A percentile compares a stretch with the other conserved stretches of the same genome.
phyloP scores from a whole-genome alignment of 1,284 basidiomycete species.

The Rhodofomes roseus region DNA sequence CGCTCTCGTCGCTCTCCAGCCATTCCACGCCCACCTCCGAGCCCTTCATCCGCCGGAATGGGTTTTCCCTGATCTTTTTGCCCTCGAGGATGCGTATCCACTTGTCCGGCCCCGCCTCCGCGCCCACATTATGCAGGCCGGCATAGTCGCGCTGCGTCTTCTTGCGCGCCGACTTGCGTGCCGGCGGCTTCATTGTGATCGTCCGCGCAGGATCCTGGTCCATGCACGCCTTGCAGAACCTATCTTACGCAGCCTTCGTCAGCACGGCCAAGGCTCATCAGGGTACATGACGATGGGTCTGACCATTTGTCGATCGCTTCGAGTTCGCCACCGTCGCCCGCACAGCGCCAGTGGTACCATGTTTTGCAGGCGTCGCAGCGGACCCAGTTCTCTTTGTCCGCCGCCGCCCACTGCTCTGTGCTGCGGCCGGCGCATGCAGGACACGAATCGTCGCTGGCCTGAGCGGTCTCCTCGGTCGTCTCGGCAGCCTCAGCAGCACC shows the following conservation, averaged over 20 bases:
- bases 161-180: slow-evolving; percentile 76
- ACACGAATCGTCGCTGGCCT: slow-evolving; percentile 19
- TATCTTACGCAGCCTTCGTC: slow-evolving; percentile 23
- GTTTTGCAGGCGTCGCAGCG: slow-evolving; percentile 72
- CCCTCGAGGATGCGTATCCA: slow-evolving; percentile 68
- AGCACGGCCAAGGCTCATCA: background rate
- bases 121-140: slow-evolving; percentile 54
- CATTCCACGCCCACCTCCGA: slow-evolving; percentile 64
- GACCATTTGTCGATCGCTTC: slow-evolving; percentile 59
- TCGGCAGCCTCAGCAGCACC: background rate
- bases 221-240: slow-evolving; percentile 70
- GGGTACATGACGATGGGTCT: slow-evolving; percentile 3
- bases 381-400: slow-evolving; percentile 67
- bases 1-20: slow-evolving; percentile 64
- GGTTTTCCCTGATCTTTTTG: slow-evolving; percentile 55
- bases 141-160: slow-evolving; percentile 72
- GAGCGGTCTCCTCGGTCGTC: background rate
- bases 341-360: slow-evolving; percentile 83
- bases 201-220: slow-evolving; percentile 52
- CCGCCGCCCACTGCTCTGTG: slow-evolving; percentile 11
- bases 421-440: slow-evolving; percentile 18
- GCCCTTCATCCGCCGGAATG: slow-evolving; percentile 67
- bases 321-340: slow-evolving; percentile 60
- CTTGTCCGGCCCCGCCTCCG: slow-evolving; percentile 60
- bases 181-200: slow-evolving; percentile 71